Conservation (phyloP, 345 rosid species). For the Moringa oleifera region DNA sequence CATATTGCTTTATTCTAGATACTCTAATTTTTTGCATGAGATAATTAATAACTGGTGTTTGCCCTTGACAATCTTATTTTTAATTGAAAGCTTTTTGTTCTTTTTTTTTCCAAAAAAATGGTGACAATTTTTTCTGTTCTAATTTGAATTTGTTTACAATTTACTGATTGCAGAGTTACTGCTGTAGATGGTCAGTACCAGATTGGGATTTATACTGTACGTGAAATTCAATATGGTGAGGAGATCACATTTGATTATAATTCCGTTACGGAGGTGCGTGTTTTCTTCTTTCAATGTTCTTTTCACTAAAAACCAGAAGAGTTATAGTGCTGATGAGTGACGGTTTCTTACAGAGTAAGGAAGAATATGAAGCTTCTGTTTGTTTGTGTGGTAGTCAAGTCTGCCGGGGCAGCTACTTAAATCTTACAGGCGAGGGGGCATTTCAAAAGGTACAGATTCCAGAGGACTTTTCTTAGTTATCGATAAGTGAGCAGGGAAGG, state of each 20-base stretch:
- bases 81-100: no score
- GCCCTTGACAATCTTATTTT: background rate
- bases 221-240: constrained; percentile 79
- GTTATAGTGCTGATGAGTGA: constrained; percentile 10
- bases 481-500: background rate
- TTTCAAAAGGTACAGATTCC: constrained; percentile 66
- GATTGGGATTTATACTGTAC: constrained; percentile 88
- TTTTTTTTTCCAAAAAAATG: no score
- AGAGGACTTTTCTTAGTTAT: background rate
- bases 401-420: constrained; percentile 98
- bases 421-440: constrained; percentile 99
- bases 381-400: constrained; percentile 99
- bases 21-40: background rate
- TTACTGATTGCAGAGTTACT: constrained; percentile 67
- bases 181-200: constrained; percentile 98
- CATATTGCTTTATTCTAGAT: background rate
- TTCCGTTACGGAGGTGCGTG: constrained; percentile 92
- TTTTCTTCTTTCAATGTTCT: background rate
- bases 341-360: constrained; percentile 74
- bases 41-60: background rate
- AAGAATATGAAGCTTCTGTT: constrained; percentile 99
- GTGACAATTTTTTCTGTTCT: background rate
- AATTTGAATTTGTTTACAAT: constrained; percentile 2
- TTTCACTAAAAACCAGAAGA: background rate
- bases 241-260: constrained; percentile 98